phyloP scores from a whole-genome alignment of 1,284 basidiomycete genomes.

The Chondrostereum purpureum region DNA sequence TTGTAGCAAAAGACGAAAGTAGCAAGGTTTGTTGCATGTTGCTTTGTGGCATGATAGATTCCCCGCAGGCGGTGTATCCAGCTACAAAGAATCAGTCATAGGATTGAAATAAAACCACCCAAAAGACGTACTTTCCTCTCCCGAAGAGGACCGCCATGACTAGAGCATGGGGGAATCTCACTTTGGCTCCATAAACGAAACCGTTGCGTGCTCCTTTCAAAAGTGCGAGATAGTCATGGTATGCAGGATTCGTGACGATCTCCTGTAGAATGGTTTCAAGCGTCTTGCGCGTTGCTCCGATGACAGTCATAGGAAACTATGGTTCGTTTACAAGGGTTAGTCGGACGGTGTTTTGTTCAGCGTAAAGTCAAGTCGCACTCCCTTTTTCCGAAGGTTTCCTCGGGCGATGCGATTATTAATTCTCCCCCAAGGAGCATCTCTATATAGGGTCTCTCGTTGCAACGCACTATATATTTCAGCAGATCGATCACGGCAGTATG shows the following conservation, averaged over 20 bases:
- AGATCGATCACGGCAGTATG: too few species aligned
- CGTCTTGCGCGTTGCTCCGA: neutral
- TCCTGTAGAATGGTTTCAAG: conserved; percentile 19
- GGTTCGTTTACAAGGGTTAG: too few species aligned
- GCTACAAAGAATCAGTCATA: conserved; percentile 30
- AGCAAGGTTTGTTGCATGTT: conserved; percentile 83
- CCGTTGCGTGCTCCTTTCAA: conserved; percentile 95
- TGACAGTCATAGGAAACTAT: too few species aligned
- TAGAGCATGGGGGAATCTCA: conserved; percentile 95
- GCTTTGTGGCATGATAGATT: conserved; percentile 84
- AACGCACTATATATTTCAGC: too few species aligned
- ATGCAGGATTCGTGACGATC: conserved; percentile 61
- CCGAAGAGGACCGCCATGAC: conserved; percentile 98
- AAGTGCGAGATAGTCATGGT: conserved; percentile 87
- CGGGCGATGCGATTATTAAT: too few species aligned
- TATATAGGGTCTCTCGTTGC: too few species aligned
- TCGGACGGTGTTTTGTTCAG: too few species aligned
- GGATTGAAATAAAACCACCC: conserved; percentile 9
- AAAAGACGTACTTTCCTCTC: conserved; percentile 67
- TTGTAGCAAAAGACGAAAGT: conserved; percentile 96
- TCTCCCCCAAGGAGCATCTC: too few species aligned
- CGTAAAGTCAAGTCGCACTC: too few species aligned
- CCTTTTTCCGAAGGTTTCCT: too few species aligned
- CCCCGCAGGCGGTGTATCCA: conserved; percentile 60
- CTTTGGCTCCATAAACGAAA: conserved; percentile 87